A percentile compares a stretch with the other conserved stretches of the same genome.
Conservation (phyloP, 139 green algal genomes). For the Diplosphaera chodatii region DNA sequence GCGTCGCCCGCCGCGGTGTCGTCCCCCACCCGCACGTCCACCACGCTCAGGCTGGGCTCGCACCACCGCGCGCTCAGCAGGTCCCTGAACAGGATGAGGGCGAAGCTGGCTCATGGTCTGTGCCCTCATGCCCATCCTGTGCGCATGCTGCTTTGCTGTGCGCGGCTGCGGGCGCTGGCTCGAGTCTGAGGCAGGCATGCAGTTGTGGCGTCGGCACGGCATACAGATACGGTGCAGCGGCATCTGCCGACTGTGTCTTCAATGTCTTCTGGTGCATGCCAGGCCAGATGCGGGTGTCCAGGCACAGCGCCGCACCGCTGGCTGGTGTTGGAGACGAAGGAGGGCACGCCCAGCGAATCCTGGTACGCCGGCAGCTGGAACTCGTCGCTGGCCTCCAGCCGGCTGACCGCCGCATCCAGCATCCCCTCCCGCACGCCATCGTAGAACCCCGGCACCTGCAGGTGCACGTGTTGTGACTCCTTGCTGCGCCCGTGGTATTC, state of each 20-base stretch:
- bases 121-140: too few relatives aligned
- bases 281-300: too few relatives aligned
- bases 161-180: too few relatives aligned
- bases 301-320: background rate
- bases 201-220: too few relatives aligned
- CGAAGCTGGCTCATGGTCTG: too few relatives aligned
- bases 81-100: constrained; percentile 48
- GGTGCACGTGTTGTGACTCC: too few relatives aligned
- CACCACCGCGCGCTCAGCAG: constrained; percentile 85
- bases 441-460: constrained; percentile 74
- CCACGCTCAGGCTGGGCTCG: constrained; percentile 73
- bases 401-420: constrained; percentile 55
- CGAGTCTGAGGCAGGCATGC: too few relatives aligned
- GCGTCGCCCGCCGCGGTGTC: constrained; percentile 16
- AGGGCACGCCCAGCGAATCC: constrained; percentile 56
- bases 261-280: too few relatives aligned
- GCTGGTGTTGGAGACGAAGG: constrained; percentile 30
- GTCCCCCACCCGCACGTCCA: constrained; percentile 69
- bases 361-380: constrained; percentile 60
- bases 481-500: too few relatives aligned
- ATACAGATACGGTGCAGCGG: too few relatives aligned
- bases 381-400: constrained; percentile 47
- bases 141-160: too few relatives aligned
- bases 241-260: too few relatives aligned
- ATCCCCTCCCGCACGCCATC: constrained; percentile 62